Conservation (phyloP, 768 basidiomycete species). For the Collybia sordida region DNA sequence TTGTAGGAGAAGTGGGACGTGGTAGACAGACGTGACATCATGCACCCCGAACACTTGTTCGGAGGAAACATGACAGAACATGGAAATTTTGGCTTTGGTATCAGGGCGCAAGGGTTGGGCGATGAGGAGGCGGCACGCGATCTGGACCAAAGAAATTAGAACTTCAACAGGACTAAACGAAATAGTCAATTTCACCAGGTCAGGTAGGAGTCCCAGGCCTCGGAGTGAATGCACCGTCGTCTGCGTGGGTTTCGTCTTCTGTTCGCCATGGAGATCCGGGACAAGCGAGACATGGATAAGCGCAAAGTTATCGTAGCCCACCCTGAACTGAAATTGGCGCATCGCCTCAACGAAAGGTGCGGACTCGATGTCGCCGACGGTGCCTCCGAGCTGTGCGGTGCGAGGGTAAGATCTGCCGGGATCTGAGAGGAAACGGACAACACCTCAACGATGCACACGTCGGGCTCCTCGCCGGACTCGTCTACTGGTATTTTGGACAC, state of each 20-base stretch:
- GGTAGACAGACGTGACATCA: slow-evolving; percentile 95
- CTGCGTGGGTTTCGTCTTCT: slow-evolving; percentile 99
- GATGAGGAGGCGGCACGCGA: slow-evolving; percentile 87
- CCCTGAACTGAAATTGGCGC: slow-evolving; percentile 99
- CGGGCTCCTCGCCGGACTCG: slow-evolving; percentile 88
- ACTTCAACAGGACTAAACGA: neutral
- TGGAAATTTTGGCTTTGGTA: slow-evolving; percentile 95
- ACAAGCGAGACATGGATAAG: slow-evolving; percentile 96
- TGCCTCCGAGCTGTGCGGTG: slow-evolving; percentile 82
- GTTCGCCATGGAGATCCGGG: slow-evolving; percentile 98
- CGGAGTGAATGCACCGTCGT: slow-evolving; percentile 93
- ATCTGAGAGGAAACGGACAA: slow-evolving; percentile 1
- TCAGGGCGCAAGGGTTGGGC: slow-evolving; percentile 78
- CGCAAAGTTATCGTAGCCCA: slow-evolving; percentile 95
- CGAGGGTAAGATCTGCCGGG: neutral
- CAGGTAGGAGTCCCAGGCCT: slow-evolving; percentile 89
- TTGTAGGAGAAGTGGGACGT: slow-evolving; percentile 89
- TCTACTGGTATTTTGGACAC: slow-evolving; percentile 95
- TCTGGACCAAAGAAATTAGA: slow-evolving; percentile 42
- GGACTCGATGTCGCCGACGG: slow-evolving; percentile 98
- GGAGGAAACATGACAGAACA: slow-evolving; percentile 96
- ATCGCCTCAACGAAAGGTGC: slow-evolving; percentile 98
- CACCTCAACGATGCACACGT: slow-evolving; percentile 98
- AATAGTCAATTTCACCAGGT: slow-evolving; percentile 58
- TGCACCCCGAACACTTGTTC: slow-evolving; percentile 95